Percentiles rank a stretch among this genome's conserved stretches.
phyloP scores from a whole-genome alignment of 345 rosid species.

The Eucalyptus erythrocorys region DNA sequence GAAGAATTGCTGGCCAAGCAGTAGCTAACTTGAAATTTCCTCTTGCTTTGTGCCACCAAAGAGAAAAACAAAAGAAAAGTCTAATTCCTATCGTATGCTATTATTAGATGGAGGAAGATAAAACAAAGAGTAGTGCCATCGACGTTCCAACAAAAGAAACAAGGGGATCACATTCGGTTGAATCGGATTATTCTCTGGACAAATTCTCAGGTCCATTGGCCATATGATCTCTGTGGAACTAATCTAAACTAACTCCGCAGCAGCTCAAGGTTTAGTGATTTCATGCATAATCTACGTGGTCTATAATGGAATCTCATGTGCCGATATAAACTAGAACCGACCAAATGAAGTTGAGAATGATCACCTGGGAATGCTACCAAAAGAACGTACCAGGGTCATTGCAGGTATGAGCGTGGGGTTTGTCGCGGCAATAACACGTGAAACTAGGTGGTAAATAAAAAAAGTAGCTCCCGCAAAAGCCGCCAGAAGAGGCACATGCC shows the following conservation, averaged over 20 bases:
- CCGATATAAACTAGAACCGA: neutral
- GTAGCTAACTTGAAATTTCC: neutral
- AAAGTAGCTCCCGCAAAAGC: constrained; percentile 28
- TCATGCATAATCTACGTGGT: neutral
- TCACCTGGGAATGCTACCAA: neutral
- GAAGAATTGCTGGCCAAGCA: neutral
- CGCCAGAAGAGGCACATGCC: constrained; percentile 4
- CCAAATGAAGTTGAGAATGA: neutral
- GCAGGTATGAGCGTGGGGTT: neutral
- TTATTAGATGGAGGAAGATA: neutral
- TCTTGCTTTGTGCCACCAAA: neutral
- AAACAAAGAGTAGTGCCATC: neutral
- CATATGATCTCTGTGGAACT: neutral
- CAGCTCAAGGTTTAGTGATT: neutral
- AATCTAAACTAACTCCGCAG: neutral
- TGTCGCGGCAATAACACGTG: constrained; percentile 17
- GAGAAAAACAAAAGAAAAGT: neutral
- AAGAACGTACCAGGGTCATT: neutral
- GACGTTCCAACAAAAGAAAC: neutral
- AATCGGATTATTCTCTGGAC: neutral
- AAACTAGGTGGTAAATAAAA: neutral
- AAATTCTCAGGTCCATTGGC: neutral
- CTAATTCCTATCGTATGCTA: neutral
- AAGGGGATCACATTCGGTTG: neutral
- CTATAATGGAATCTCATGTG: neutral